A percentile compares a stretch with the other conserved stretches of the same genome.
Evolutionary conservation across 306 rosid species (phyloP).

Genomic region (Vigna mungo): DNA sequence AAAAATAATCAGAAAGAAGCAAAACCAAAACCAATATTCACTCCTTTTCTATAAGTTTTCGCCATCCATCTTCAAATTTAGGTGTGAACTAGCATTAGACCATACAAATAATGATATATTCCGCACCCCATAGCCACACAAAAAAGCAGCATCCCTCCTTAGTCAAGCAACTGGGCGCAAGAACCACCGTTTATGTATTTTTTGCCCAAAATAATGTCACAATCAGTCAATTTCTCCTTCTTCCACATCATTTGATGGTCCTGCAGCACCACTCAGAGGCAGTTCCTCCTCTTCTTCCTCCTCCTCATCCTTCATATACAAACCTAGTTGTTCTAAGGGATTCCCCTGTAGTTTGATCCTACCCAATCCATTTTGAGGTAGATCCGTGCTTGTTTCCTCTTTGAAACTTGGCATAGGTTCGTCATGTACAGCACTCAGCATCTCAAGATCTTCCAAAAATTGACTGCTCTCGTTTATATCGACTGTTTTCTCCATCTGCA

Average conservation of each 20-base stretch:
- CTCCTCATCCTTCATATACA: slow-evolving; percentile 82
- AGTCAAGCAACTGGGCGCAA: slow-evolving; percentile 26
- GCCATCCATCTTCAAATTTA: slow-evolving; percentile 40
- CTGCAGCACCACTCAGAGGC: slow-evolving; percentile 44
- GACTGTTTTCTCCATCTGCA: slow-evolving; percentile 90
- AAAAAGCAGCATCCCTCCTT: slow-evolving; percentile 16
- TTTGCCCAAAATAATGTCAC: slow-evolving; percentile 16
- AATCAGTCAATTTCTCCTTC: slow-evolving; percentile 80
- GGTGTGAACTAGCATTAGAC: slow-evolving; percentile 30
- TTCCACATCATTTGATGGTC: slow-evolving; percentile 68
- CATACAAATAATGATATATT: slow-evolving; percentile 21
- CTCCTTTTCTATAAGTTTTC: slow-evolving; percentile 40
- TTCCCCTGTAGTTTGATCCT: slow-evolving; percentile 76
- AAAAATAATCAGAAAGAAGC: slow-evolving; percentile 46
- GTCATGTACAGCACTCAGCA: slow-evolving; percentile 69
- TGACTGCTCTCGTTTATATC: slow-evolving; percentile 84
- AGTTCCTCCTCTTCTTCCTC: slow-evolving; percentile 82
- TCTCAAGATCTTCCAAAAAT: slow-evolving; percentile 83
- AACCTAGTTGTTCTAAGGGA: slow-evolving; percentile 79
- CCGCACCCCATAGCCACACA: slow-evolving; percentile 7
- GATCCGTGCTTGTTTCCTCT: slow-evolving; percentile 68
- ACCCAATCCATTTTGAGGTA: slow-evolving; percentile 60
- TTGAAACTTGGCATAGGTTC: slow-evolving; percentile 58
- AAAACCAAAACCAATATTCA: slow-evolving; percentile 48
- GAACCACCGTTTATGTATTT: slow-evolving; percentile 37